Evolutionary conservation across 2,329 filamentous ascomycete genomes (phyloP).

Genomic region (Aspergillus bombycis): DNA sequence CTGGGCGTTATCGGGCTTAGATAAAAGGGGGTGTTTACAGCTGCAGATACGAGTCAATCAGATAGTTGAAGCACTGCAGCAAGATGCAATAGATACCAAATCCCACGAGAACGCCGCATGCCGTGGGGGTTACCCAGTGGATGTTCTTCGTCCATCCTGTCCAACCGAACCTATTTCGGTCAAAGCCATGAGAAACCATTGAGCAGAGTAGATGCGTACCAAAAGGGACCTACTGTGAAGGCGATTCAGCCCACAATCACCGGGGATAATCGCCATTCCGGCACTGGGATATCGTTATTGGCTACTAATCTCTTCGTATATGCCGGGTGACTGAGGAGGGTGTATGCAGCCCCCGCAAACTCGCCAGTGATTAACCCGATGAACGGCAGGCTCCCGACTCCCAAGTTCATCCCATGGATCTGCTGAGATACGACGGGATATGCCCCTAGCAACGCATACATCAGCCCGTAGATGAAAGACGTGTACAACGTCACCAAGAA

Average conservation of each 20-base stretch:
- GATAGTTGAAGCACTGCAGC: slow-evolving; percentile 40
- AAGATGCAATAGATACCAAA: slow-evolving; percentile 40
- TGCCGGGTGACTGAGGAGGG: slow-evolving; percentile 27
- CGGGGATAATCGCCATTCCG: slow-evolving; percentile 38
- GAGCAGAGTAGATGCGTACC: slow-evolving; percentile 20
- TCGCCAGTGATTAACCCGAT: slow-evolving; percentile 36
- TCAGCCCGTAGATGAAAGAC: slow-evolving; percentile 35
- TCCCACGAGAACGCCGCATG: slow-evolving; percentile 34
- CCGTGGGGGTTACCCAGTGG: slow-evolving; percentile 42
- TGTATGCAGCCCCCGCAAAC: slow-evolving; percentile 30
- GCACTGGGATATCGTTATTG: slow-evolving; percentile 34
- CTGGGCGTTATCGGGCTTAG: background rate
- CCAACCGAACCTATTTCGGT: slow-evolving; percentile 32
- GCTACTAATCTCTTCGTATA: slow-evolving; percentile 36
- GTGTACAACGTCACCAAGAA: slow-evolving; percentile 34
- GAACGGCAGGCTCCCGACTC: slow-evolving; percentile 32
- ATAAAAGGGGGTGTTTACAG: slow-evolving; percentile 33
- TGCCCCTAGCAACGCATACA: slow-evolving; percentile 34
- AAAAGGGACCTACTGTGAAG: slow-evolving; percentile 42
- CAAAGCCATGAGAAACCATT: background rate
- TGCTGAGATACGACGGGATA: slow-evolving; percentile 33
- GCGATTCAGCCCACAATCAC: slow-evolving; percentile 34
- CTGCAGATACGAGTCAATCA: slow-evolving; percentile 45
- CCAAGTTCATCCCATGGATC: slow-evolving; percentile 30
- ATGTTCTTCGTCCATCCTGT: slow-evolving; percentile 36